Evolutionary conservation across 129 eudicot genomes (phyloP).

Genomic region (Flaveria trinervia): DNA sequence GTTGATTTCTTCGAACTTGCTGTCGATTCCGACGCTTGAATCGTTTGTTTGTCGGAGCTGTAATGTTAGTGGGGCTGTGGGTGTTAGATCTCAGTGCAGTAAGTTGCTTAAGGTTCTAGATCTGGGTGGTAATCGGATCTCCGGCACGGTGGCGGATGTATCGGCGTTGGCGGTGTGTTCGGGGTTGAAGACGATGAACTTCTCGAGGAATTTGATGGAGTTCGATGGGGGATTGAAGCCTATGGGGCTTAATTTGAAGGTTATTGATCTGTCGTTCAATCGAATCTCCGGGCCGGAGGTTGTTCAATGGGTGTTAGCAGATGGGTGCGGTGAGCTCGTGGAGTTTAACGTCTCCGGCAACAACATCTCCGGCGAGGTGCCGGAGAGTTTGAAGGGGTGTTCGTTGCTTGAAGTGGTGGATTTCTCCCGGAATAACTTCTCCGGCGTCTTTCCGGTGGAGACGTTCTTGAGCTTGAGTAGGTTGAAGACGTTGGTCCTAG

Average conservation of each 20-base stretch:
- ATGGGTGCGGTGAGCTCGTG: conserved; percentile 47
- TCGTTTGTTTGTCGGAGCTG: conserved; percentile 45
- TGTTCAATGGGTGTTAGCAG: conserved; percentile 65
- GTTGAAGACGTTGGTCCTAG: conserved; percentile 51
- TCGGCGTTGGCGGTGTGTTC: conserved; percentile 44
- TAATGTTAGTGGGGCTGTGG: conserved; percentile 53
- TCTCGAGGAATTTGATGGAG: conserved; percentile 65
- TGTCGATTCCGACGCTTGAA: conserved; percentile 44
- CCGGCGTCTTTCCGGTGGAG: conserved; percentile 72
- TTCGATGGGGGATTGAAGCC: conserved; percentile 34
- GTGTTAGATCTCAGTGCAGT: conserved; percentile 49
- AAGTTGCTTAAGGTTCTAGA: conserved; percentile 46
- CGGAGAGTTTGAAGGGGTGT: conserved; percentile 56
- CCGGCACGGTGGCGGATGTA: conserved; percentile 65
- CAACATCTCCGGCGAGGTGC: conserved; percentile 54
- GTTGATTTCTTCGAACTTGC: conserved; percentile 40
- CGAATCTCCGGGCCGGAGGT: conserved; percentile 47
- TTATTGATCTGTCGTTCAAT: conserved; percentile 71
- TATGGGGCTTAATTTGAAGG: conserved; percentile 24
- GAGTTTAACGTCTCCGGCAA: conserved; percentile 63
- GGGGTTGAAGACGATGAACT: conserved; percentile 40
- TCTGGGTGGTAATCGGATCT: conserved; percentile 63
- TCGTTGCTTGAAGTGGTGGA: conserved; percentile 37
- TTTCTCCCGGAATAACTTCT: conserved; percentile 43
- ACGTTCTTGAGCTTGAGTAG: conserved; percentile 41